Evolutionary conservation across 1,139 yeast genomes (phyloP), one percentile per base, ranked within the genome.

Genomic region (Debaryomycetaceae sp.): DNA sequence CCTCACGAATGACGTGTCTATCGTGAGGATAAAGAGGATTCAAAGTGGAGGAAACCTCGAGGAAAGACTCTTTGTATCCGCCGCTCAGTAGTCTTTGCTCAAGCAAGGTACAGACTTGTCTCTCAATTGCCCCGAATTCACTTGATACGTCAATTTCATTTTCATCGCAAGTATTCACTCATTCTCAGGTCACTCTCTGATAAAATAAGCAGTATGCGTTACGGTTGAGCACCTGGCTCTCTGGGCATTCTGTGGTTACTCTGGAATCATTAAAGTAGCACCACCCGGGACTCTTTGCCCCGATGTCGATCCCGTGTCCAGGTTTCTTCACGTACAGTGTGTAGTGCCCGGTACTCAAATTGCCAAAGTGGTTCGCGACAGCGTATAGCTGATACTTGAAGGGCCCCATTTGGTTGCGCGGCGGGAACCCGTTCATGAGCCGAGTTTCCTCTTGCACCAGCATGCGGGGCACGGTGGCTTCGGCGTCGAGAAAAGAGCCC

Each of bases 321-420:
- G 63, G 49, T 41, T 82, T 81, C 41, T 75, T 61, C 3, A 85
- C 93, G 45, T 75, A 80, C 0, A 95, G 67, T 0, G 97, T 90
- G 51, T 90, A 90, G 53, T 90, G 98, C 0, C 98, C 97, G 3
- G 94, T 85, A 27, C 79, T 72, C 28, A 87, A 60, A 18, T 62
- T 58, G 2, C 98, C 97, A 37, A 63, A 70, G 53, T 90, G 98
- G 42, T 83, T 81, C n/a, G 87, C 90, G 20, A 87, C 94, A 0
- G 81, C 94, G 42, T 77, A 82, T 22, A 90, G 55, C 39, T 73
- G 73, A 51, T 87, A 90, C 22, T 68, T 59, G 51, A 81, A 86
- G 3, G 95, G 95, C 1, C 93, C 79, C 0, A 52, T 50, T 52
- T 86, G 96, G 15, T 82, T 86, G 38, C 95, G 61, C 0, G 62